Conservation (phyloP, 1,284 basidiomycete species). For the Tausonia pullulans region DNA sequence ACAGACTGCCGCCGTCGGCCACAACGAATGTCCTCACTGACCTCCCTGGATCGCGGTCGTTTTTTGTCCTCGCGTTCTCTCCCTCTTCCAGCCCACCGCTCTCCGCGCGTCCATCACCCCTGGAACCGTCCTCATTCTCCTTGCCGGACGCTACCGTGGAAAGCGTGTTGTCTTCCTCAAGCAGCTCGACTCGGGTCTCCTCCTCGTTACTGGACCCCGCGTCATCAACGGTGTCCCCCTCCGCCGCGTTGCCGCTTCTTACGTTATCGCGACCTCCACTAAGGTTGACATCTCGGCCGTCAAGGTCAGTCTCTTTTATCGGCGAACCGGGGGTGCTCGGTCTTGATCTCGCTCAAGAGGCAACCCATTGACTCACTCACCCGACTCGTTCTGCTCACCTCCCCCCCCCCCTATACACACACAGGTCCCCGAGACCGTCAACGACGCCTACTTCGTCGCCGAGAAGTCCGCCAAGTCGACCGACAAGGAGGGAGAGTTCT, state of each 20-base stretch:
- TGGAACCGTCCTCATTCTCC: constrained; percentile 89
- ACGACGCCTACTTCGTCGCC: constrained; percentile 93
- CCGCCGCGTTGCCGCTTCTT: constrained; percentile 96
- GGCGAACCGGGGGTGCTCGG: no score
- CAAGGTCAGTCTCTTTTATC: constrained; percentile 44
- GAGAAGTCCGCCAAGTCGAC: constrained; percentile 51
- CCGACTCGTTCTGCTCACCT: constrained; percentile 1
- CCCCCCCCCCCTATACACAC: background rate
- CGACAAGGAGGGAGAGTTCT: constrained; percentile 92
- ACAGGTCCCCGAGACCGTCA: constrained; percentile 76
- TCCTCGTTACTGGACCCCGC: constrained; percentile 86
- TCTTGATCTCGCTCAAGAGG: no score
- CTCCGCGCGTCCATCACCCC: constrained; percentile 85
- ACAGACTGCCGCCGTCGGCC: no score
- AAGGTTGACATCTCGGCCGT: constrained; percentile 74
- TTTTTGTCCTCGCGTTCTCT: background rate
- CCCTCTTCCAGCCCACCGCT: constrained; percentile 43
- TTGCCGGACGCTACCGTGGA: constrained; percentile 95
- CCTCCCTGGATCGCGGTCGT: background rate
- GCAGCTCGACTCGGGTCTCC: constrained; percentile 83
- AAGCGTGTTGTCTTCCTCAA: constrained; percentile 98
- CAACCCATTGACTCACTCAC: no score
- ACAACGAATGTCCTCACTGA: background rate
- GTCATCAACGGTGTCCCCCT: constrained; percentile 91
- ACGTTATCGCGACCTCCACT: constrained; percentile 97